Evolutionary conservation across 345 rosid species (phyloP).

Genomic region (Gossypium stocksii): DNA sequence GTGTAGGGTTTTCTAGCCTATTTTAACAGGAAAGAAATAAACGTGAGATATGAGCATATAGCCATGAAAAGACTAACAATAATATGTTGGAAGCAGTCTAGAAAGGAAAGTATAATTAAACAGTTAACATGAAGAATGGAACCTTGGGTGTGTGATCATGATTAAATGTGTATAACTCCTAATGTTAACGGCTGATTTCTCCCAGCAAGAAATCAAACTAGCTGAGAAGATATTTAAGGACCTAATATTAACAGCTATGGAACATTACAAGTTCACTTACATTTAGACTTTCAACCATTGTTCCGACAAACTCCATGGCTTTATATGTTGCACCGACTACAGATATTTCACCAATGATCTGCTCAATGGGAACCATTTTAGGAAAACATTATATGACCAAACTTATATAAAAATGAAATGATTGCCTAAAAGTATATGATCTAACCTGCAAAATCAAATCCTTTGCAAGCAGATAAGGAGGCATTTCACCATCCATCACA

Average conservation of each 20-base stretch:
- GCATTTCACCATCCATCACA: constrained; percentile 98
- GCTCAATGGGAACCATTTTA: constrained; percentile 11
- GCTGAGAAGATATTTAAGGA: background rate
- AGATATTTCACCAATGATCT: constrained; percentile 98
- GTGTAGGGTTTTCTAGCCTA: constrained; percentile 81
- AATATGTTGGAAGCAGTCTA: background rate
- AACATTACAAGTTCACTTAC: constrained; percentile 41
- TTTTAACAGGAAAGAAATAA: background rate
- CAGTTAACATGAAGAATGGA: no score
- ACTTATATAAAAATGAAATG: constrained; percentile 9
- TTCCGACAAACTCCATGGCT: constrained; percentile 92
- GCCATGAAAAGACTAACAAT: background rate
- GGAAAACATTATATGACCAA: background rate
- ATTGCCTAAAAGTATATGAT: constrained; percentile 12
- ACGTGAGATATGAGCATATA: background rate
- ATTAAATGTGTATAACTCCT: no score
- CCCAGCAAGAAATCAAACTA: background rate
- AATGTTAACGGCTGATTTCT: no score
- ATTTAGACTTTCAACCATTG: constrained; percentile 74
- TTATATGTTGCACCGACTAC: constrained; percentile 96
- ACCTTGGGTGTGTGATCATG: no score
- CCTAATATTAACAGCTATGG: background rate
- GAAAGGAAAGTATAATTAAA: background rate
- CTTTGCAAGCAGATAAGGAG: constrained; percentile 81
- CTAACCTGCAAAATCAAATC: constrained; percentile 97